A percentile compares a stretch with the other conserved stretches of the same genome.
These are phyloP conservation scores for Teunomyces stri DNA, from an alignment of 805 yeast genomes.

Conservation along the genomic window DNA sequence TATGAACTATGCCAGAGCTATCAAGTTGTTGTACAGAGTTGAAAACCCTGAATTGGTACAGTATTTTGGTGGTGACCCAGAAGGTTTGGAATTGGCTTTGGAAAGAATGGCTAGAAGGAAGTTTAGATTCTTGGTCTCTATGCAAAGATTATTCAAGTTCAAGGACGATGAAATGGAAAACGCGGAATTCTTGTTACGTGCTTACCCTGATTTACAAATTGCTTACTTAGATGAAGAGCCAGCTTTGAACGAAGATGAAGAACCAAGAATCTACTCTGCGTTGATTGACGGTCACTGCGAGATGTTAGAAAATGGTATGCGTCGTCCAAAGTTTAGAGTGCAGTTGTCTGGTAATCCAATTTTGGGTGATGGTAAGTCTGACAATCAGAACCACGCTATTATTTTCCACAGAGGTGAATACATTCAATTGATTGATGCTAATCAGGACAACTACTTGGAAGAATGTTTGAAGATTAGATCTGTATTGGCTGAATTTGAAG, in stretches of 20 bases:
- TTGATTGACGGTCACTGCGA: conserved; percentile 81
- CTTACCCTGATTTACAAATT: conserved; percentile 83
- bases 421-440: conserved; percentile 80
- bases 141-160: conserved; percentile 79
- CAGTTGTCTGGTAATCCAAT: conserved; percentile 82
- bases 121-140: conserved; percentile 76
- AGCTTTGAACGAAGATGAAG: conserved; percentile 66
- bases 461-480: conserved; percentile 83
- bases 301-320: conserved; percentile 55
- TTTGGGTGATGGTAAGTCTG: conserved; percentile 86
- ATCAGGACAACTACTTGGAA: conserved; percentile 82
- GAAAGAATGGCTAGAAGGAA: conserved; percentile 85
- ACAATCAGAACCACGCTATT: conserved; percentile 79
- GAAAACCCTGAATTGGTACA: conserved; percentile 95
- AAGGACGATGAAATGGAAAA: conserved; percentile 73
- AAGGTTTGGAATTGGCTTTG: conserved; percentile 90
- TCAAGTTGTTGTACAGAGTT: conserved; percentile 87
- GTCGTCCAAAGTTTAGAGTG: conserved; percentile 71
- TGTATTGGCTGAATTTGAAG: conserved; percentile 80
- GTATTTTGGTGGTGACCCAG: conserved; percentile 98
- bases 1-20: conserved; percentile 97
- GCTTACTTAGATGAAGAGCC: conserved; percentile 95
- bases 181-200: conserved; percentile 76
- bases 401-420: conserved; percentile 84
- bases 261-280: conserved; percentile 70